A percentile compares a stretch with the other conserved stretches of the same genome.
Conservation (phyloP, 805 yeast species). For the Metschnikowia cubensis region DNA sequence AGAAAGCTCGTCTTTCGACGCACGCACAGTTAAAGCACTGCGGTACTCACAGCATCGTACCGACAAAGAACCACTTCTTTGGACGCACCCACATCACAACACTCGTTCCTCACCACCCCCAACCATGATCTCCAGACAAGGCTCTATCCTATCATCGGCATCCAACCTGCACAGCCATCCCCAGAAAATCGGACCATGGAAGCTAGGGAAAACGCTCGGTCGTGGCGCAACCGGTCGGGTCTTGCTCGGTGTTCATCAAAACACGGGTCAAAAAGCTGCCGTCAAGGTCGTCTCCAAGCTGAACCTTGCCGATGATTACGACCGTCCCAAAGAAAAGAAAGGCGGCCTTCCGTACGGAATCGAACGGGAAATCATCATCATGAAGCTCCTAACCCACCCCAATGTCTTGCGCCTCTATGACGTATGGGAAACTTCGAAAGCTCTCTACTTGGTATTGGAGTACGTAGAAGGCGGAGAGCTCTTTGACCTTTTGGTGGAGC, state of each 20-base stretch:
- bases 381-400: conserved; percentile 92
- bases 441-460: conserved; percentile 72
- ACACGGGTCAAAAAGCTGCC: conserved; percentile 74
- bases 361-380: conserved; percentile 94
- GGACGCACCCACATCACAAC: not conserved
- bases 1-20: not conserved
- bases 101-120: not conserved
- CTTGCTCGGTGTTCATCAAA: conserved; percentile 63
- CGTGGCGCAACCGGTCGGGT: conserved; percentile 84
- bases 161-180: conserved; percentile 44
- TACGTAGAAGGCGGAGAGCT: conserved; percentile 88
- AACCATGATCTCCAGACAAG: conserved; percentile 46
- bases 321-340: conserved; percentile 18
- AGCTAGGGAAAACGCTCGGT: conserved; percentile 72
- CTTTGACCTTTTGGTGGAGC: conserved; percentile 67
- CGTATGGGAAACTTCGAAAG: conserved; percentile 96
- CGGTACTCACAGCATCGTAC: not conserved
- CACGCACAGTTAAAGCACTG: not conserved
- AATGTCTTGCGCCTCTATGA: conserved; percentile 91
- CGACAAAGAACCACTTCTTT: not conserved
- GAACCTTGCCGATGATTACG: conserved; percentile 39
- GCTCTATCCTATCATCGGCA: conserved; percentile 55
- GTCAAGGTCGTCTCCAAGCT: conserved; percentile 78
- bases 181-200: conserved; percentile 75
- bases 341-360: conserved; percentile 85